Conservation (phyloP, 345 rosid genomes). For the Eucalyptus microcorys region DNA sequence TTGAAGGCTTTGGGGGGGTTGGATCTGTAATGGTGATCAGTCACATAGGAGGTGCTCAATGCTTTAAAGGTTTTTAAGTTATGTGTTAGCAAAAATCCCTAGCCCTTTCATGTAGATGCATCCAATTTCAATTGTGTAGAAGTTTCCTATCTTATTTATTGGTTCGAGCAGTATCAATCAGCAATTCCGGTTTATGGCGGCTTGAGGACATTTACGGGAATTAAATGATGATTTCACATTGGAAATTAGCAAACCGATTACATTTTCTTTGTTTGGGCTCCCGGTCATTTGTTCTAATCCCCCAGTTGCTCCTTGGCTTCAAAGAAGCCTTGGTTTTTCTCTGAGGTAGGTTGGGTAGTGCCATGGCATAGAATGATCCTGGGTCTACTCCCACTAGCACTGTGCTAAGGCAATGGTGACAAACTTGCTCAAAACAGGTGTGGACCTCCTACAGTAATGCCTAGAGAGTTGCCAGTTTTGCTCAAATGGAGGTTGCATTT, state of each 20-base stretch:
- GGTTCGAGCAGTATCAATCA: background rate
- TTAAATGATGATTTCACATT: background rate
- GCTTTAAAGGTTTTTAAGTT: background rate
- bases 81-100: background rate
- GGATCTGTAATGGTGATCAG: background rate
- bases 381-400: background rate
- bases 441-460: background rate
- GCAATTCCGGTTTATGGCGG: background rate
- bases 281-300: background rate
- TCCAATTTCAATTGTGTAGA: background rate
- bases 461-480: background rate
- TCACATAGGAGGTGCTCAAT: background rate
- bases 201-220: background rate
- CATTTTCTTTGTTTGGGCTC: background rate
- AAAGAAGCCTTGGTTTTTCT: background rate
- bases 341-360: background rate
- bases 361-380: background rate
- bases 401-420: background rate
- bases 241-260: background rate
- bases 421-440: background rate
- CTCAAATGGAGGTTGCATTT: slow-evolving; percentile 54
- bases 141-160: background rate
- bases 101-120: background rate
- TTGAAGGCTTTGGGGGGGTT: background rate
- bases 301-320: too few species aligned